Conservation (phyloP, 441 rosid genomes). For the Bruguiera hainesii region DNA sequence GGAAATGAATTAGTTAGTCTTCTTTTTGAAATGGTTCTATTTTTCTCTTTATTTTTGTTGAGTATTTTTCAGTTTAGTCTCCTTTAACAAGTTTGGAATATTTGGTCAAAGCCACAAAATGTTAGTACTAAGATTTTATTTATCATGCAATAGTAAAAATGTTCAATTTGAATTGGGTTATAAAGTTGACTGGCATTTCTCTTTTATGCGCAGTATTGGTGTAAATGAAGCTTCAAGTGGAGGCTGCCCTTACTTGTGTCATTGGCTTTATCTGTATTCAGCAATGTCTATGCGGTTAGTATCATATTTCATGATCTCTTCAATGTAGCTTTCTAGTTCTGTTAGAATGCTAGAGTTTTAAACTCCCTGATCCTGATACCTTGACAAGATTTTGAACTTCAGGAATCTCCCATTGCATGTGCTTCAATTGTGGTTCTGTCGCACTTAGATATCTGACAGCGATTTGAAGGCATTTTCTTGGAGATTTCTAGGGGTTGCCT, state of each 20-base stretch:
- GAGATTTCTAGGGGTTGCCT: too few relatives aligned
- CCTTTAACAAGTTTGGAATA: not conserved
- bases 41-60: not conserved
- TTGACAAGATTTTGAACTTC: too few relatives aligned
- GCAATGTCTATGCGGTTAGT: constrained; percentile 53
- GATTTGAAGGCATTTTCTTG: too few relatives aligned
- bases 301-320: not conserved
- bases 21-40: not conserved
- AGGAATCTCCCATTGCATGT: too few relatives aligned
- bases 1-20: not conserved
- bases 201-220: constrained; percentile 21
- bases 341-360: too few relatives aligned
- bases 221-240: constrained; percentile 41
- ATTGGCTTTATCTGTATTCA: constrained; percentile 40
- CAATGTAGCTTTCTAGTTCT: too few relatives aligned
- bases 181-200: constrained; percentile 10
- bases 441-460: too few relatives aligned
- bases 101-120: not conserved
- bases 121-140: too few relatives aligned
- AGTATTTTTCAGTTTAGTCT: not conserved
- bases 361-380: too few relatives aligned
- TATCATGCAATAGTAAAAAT: not conserved
- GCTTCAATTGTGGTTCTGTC: too few relatives aligned
- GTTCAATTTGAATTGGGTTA: not conserved
- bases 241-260: constrained; percentile 33